phyloP scores from a whole-genome alignment of 139 green algal species.

The Desmodesmus armatus region DNA sequence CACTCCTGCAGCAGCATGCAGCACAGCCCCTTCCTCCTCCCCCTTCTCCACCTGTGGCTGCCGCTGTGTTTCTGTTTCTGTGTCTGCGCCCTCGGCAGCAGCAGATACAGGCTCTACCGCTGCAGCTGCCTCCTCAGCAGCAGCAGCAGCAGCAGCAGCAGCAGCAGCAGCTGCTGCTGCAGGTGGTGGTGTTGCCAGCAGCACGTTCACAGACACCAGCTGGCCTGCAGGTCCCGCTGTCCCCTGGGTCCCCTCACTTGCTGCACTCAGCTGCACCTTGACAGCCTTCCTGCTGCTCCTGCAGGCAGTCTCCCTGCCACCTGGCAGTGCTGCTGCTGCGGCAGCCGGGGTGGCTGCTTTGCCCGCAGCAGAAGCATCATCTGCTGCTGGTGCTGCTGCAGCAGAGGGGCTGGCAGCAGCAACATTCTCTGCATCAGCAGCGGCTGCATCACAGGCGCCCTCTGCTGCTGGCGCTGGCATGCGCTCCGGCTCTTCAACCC shows the following conservation, averaged over 20 bases:
- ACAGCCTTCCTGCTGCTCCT: background rate
- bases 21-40: background rate
- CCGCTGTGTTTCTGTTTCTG: too few relatives aligned
- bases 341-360: background rate
- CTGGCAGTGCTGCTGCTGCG: background rate
- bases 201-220: slow-evolving; percentile 15
- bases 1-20: background rate
- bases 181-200: background rate
- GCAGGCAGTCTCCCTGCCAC: background rate
- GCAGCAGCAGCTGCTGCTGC: background rate
- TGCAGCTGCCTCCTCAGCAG: background rate
- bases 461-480: background rate
- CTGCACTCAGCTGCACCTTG: slow-evolving; percentile 14
- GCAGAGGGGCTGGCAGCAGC: background rate
- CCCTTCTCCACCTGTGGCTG: background rate
- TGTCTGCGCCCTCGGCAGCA: too few relatives aligned
- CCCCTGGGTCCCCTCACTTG: background rate
- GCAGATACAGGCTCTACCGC: background rate
- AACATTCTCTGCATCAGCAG: background rate
- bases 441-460: background rate
- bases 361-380: background rate
- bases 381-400: slow-evolving; percentile 8
- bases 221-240: background rate
- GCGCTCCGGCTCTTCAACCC: too few relatives aligned
- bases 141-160: slow-evolving; percentile 11